Conservation (phyloP, 306 rosid genomes). For the Hippophae rhamnoides region DNA sequence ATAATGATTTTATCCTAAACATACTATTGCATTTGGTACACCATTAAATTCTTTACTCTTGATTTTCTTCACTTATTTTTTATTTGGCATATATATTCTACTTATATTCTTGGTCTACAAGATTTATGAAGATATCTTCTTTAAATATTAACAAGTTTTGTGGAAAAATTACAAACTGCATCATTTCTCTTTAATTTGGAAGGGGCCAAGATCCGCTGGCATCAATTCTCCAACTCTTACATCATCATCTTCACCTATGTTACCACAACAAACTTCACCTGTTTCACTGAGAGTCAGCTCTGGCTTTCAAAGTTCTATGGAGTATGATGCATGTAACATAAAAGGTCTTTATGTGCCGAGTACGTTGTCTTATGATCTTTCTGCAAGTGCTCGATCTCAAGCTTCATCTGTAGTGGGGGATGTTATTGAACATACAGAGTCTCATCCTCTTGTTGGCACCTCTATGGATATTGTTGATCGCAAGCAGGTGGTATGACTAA, state of each 20-base stretch:
- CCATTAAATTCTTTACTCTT: no score
- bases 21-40: no score
- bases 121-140: no score
- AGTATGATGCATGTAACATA: conserved; percentile 41
- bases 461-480: conserved; percentile 54
- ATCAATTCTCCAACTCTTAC: conserved; percentile 46
- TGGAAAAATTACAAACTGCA: conserved; percentile 32
- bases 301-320: conserved; percentile 47
- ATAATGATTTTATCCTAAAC: no score
- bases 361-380: conserved; percentile 66
- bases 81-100: no score
- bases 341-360: conserved; percentile 61
- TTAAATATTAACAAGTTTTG: no score
- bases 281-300: conserved; percentile 42
- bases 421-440: conserved; percentile 48
- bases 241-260: conserved; percentile 52
- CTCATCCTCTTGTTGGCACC: conserved; percentile 43
- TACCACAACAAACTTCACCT: conserved; percentile 56
- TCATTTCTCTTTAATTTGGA: conserved; percentile 43
- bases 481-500: conserved; percentile 58
- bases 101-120: no score
- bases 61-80: no score
- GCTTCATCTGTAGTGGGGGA: conserved; percentile 52
- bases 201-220: conserved; percentile 61
- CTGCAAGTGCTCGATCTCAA: conserved; percentile 67